Evolutionary conservation across 257 asterid genomes (phyloP).

Genomic region (Primulina tabacum): DNA sequence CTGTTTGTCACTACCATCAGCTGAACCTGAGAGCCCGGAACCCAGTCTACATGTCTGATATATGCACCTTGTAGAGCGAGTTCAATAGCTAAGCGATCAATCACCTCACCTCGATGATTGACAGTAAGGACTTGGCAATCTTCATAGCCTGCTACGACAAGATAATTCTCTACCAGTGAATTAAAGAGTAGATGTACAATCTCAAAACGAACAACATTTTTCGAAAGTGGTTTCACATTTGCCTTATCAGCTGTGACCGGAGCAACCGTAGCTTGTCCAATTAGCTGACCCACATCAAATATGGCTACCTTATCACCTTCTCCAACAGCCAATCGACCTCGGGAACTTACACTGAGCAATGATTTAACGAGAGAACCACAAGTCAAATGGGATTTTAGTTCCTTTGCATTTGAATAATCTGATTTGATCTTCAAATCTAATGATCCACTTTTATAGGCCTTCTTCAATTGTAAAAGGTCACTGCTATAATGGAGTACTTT

Average conservation of each 20-base stretch:
- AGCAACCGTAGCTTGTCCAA: slow-evolving; percentile 91
- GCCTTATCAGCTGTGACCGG: slow-evolving; percentile 99
- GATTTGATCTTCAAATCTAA: slow-evolving; percentile 94
- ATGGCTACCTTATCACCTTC: slow-evolving; percentile 99
- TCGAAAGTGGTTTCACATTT: slow-evolving; percentile 96
- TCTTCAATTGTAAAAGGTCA: slow-evolving; percentile 89
- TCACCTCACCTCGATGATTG: slow-evolving; percentile 95
- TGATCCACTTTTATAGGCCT: slow-evolving; percentile 97
- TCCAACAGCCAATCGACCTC: slow-evolving; percentile 98
- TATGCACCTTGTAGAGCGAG: slow-evolving; percentile 98
- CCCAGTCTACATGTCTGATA: slow-evolving; percentile 89
- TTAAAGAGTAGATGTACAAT: slow-evolving; percentile 88
- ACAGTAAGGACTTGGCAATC: slow-evolving; percentile 97
- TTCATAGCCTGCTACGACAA: slow-evolving; percentile 97
- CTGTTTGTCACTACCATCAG: slow-evolving; percentile 91
- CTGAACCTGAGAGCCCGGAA: slow-evolving; percentile 97
- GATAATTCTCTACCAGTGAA: slow-evolving; percentile 77
- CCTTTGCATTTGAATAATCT: slow-evolving; percentile 93
- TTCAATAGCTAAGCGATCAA: slow-evolving; percentile 92
- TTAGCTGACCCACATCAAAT: slow-evolving; percentile 95
- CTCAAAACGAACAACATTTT: slow-evolving; percentile 93
- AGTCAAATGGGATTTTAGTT: slow-evolving; percentile 84
- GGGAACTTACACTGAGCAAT: slow-evolving; percentile 74
- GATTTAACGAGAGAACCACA: slow-evolving; percentile 97
- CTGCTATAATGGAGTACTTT: slow-evolving; percentile 60